Conservation (phyloP, 78 protist genomes). For the Ministeria vibrans region DNA sequence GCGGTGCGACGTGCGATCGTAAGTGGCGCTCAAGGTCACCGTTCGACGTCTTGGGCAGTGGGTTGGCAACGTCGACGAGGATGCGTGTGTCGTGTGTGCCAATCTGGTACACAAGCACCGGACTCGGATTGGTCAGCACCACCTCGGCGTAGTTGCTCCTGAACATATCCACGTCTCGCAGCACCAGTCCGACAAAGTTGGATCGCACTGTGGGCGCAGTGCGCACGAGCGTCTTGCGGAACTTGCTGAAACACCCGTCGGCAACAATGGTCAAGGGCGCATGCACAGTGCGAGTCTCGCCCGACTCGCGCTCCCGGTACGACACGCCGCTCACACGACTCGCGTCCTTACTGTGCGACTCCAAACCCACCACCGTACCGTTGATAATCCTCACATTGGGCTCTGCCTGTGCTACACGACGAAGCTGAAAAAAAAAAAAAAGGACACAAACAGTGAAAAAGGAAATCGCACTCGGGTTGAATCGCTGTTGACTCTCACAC, state of each 20-base stretch:
- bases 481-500: background rate
- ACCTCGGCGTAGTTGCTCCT: conserved; percentile 44
- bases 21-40: background rate
- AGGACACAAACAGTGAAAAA: background rate
- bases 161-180: conserved; percentile 22
- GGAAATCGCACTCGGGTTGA: background rate
- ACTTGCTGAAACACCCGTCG: conserved; percentile 55
- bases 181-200: conserved; percentile 33
- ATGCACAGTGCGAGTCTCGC: background rate
- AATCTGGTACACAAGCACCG: conserved; percentile 49
- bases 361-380: background rate
- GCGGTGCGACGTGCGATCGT: background rate
- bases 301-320: background rate
- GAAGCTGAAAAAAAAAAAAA: no score
- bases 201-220: conserved; percentile 12
- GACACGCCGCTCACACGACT: background rate
- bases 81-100: conserved; percentile 62
- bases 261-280: conserved; percentile 55
- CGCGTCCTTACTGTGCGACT: background rate
- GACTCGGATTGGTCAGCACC: conserved; percentile 42
- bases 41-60: conserved; percentile 13
- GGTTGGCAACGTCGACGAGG: conserved; percentile 51
- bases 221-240: conserved; percentile 1
- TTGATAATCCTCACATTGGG: background rate
- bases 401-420: no score